These are phyloP conservation scores for Aspergillus sp. DNA, from an alignment of 2,329 filamentous ascomycete genomes.

Conservation along the genomic window DNA sequence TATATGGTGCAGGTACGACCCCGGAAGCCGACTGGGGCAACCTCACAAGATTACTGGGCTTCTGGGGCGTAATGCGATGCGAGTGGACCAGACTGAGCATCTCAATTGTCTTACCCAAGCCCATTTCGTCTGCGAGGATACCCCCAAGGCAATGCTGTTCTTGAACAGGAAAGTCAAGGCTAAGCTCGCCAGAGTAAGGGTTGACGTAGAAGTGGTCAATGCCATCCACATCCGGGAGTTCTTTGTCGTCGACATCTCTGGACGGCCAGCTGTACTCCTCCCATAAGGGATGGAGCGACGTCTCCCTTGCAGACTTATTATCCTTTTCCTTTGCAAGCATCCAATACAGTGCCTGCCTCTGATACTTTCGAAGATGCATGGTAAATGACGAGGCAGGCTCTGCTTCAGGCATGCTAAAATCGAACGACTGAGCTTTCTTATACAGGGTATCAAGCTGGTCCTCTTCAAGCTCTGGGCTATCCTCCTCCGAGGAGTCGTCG, in stretches of 20 bases:
- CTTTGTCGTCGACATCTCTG: slow-evolving; percentile 82
- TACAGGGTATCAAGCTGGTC: slow-evolving; percentile 93
- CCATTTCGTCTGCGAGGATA: slow-evolving; percentile 94
- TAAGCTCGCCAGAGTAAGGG: slow-evolving; percentile 92
- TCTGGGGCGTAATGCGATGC: slow-evolving; percentile 62
- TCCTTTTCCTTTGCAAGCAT: slow-evolving; percentile 93
- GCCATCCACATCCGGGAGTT: slow-evolving; percentile 64
- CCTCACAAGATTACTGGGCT: slow-evolving; percentile 62
- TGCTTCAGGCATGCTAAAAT: slow-evolving; percentile 85
- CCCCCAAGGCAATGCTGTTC: slow-evolving; percentile 94
- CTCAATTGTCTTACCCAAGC: slow-evolving; percentile 95
- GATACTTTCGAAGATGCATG: slow-evolving; percentile 84
- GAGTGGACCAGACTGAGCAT: slow-evolving; percentile 94
- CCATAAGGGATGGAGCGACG: slow-evolving; percentile 95
- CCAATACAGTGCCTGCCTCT: slow-evolving; percentile 94
- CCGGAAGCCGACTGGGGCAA: slow-evolving; percentile 59
- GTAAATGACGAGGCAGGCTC: slow-evolving; percentile 80
- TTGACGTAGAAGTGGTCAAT: slow-evolving; percentile 88
- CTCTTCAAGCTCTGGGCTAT: slow-evolving; percentile 88
- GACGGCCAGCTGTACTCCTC: slow-evolving; percentile 90
- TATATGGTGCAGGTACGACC: slow-evolving; percentile 74
- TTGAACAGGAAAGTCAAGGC: slow-evolving; percentile 85
- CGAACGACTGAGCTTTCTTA: slow-evolving; percentile 93
- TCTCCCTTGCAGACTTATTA: slow-evolving; percentile 67
- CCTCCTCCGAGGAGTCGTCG: slow-evolving; percentile 63